Evolutionary conservation across 2,329 filamentous ascomycete genomes (phyloP).

Genomic region (Fonsecaea nubica): DNA sequence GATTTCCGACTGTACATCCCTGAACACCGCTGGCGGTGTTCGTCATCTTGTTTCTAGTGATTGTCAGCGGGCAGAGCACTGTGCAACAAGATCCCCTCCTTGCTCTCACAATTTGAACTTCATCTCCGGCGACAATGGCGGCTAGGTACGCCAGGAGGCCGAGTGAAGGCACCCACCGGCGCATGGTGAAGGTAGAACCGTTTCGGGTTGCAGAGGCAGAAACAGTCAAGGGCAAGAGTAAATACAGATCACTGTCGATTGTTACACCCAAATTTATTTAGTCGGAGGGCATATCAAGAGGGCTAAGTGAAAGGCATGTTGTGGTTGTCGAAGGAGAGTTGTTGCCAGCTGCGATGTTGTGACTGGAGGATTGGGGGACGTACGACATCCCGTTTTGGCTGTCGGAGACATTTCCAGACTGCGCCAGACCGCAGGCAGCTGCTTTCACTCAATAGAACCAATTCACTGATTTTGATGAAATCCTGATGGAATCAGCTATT

Average conservation of each 20-base stretch:
- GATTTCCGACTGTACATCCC: conserved; percentile 92
- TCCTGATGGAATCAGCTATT: neutral
- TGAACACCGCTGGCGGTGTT: conserved; percentile 80
- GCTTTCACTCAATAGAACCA: neutral
- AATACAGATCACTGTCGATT: neutral
- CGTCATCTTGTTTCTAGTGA: conserved; percentile 73
- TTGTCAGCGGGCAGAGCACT: conserved; percentile 28
- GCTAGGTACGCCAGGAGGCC: conserved; percentile 37
- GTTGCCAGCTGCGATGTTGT: neutral
- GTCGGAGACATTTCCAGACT: conserved; percentile 9
- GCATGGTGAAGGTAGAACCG: conserved; percentile 29
- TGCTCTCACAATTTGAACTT: conserved; percentile 53
- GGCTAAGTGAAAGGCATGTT: neutral
- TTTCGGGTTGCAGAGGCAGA: neutral
- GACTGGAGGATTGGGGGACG: neutral
- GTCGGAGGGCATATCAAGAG: neutral
- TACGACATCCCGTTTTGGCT: neutral
- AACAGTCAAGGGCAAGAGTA: neutral
- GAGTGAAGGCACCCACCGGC: conserved; percentile 38
- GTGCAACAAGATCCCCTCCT: neutral
- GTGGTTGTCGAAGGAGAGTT: neutral
- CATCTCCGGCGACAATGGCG: conserved; percentile 50
- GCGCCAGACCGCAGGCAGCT: conserved; percentile 11
- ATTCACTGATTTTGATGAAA: neutral
- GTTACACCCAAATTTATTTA: neutral